Conservation (phyloP, 331 rosid species). For the Cydonia oblonga region DNA sequence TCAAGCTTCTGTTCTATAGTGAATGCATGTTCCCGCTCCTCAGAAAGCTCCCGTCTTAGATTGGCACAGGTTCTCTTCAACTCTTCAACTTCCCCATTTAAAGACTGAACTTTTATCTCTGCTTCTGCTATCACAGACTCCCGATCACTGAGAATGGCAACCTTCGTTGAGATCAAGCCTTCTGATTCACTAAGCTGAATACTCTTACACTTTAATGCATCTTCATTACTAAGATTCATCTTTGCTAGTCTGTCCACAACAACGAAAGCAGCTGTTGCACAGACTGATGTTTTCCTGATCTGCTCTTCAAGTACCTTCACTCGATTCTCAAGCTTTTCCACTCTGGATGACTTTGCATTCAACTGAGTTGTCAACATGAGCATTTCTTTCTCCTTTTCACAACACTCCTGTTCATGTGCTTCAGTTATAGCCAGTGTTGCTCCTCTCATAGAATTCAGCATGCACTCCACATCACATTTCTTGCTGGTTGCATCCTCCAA, state of each 20-base stretch:
- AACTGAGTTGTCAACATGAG: conserved; percentile 38
- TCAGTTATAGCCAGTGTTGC: conserved; percentile 72
- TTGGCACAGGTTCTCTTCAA: conserved; percentile 36
- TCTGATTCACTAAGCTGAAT: conserved; percentile 36
- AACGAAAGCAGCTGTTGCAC: conserved; percentile 70
- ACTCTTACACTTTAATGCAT: conserved; percentile 37
- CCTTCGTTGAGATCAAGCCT: conserved; percentile 41
- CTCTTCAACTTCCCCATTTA: conserved; percentile 28
- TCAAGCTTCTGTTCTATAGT: conserved; percentile 50
- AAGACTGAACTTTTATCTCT: conserved; percentile 25
- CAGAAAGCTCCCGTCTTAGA: conserved; percentile 42
- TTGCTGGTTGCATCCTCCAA: conserved; percentile 84
- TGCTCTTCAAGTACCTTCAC: conserved; percentile 45
- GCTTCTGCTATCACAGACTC: conserved; percentile 40
- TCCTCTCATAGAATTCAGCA: conserved; percentile 84
- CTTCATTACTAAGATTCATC: conserved; percentile 33
- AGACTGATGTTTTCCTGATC: conserved; percentile 39
- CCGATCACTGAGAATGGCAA: conserved; percentile 40
- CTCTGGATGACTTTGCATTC: conserved; percentile 29
- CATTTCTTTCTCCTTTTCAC: conserved; percentile 52
- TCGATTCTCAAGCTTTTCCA: conserved; percentile 35
- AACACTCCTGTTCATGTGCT: conserved; percentile 69
- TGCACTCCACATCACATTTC: conserved; percentile 66
- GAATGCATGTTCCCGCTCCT: conserved; percentile 43
- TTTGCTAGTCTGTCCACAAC: conserved; percentile 67